Evolutionary conservation across 352 stramenopile species (phyloP).

Genomic region (Paralagenidium karlingii): DNA sequence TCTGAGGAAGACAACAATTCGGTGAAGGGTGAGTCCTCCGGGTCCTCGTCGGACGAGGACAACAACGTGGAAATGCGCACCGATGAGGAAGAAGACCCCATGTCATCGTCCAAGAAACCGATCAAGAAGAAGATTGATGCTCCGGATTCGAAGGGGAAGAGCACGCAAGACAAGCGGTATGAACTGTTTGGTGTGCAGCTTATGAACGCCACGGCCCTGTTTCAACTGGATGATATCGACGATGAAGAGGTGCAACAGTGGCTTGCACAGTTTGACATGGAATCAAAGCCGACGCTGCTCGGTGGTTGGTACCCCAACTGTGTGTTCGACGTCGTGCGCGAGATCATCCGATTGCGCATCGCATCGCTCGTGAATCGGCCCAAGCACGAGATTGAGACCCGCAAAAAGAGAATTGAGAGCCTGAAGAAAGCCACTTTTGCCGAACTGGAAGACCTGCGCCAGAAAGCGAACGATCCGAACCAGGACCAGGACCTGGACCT

Average conservation of each 20-base stretch:
- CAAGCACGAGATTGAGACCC: slow-evolving; percentile 47
- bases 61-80: slow-evolving; percentile 20
- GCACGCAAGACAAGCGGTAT: slow-evolving; percentile 18
- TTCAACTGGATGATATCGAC: slow-evolving; percentile 63
- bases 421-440: slow-evolving; percentile 59
- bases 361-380: slow-evolving; percentile 55
- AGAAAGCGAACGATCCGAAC: no score
- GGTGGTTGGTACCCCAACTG: slow-evolving; percentile 68
- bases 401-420: slow-evolving; percentile 47
- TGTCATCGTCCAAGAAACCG: slow-evolving; percentile 8
- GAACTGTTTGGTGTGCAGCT: slow-evolving; percentile 68
- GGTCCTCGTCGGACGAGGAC: slow-evolving; percentile 23
- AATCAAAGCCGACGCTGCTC: slow-evolving; percentile 32
- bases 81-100: slow-evolving; percentile 15
- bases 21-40: slow-evolving; percentile 13
- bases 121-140: slow-evolving; percentile 1
- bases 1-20: slow-evolving; percentile 1
- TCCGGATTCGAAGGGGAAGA: not conserved
- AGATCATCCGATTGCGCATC: slow-evolving; percentile 67
- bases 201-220: slow-evolving; percentile 55
- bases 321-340: slow-evolving; percentile 65
- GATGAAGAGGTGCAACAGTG: slow-evolving; percentile 44
- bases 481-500: no score
- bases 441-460: no score
- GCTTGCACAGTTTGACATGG: slow-evolving; percentile 30